phyloP scores from a whole-genome alignment of 176 grass and related monocot species.

The Oryza australiensis region DNA sequence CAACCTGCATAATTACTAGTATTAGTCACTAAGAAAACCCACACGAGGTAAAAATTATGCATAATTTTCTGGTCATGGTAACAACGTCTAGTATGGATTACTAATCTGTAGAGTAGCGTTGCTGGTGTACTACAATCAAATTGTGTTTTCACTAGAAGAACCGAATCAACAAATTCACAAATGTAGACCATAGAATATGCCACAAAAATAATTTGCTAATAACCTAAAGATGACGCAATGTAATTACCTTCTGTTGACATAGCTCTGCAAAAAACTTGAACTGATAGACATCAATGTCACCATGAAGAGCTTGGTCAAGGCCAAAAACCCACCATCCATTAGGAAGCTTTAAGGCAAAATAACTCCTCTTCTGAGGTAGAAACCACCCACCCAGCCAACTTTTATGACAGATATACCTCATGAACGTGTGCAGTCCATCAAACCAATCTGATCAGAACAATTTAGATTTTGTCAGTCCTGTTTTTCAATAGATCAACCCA shows the following conservation, averaged over 20 bases:
- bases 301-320: constrained; percentile 95
- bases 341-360: constrained; percentile 93
- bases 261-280: constrained; percentile 96
- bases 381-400: constrained; percentile 99
- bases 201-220: constrained; percentile 16
- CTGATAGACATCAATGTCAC: constrained; percentile 98
- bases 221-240: constrained; percentile 14
- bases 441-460: constrained; percentile 83
- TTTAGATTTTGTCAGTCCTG: neutral
- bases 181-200: neutral
- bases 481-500: constrained; percentile 9
- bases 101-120: neutral
- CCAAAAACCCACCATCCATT: constrained; percentile 99
- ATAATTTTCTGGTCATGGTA: constrained; percentile 19
- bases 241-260: constrained; percentile 72
- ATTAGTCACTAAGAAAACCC: constrained; percentile 1
- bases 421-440: constrained; percentile 96
- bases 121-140: neutral
- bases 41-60: constrained; percentile 1
- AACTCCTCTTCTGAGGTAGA: constrained; percentile 95
- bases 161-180: constrained; percentile 20
- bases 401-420: constrained; percentile 95
- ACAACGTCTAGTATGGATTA: neutral
- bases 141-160: neutral
- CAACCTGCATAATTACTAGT: constrained; percentile 54